These are phyloP conservation scores for Wickerhamiella siamensis DNA, from an alignment of 805 yeast genomes.

Conservation along the genomic window DNA sequence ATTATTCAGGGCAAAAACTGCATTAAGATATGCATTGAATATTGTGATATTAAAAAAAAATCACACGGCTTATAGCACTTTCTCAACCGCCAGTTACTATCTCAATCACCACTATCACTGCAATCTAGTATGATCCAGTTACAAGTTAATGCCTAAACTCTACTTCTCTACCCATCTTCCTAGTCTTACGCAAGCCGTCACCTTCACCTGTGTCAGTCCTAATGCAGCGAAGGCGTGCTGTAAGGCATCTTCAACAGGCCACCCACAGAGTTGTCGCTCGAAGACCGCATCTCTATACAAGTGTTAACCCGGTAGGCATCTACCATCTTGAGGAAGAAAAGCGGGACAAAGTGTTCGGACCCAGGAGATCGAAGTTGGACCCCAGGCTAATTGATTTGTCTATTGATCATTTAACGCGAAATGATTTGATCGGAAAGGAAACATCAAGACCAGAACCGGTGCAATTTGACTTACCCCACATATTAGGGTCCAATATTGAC, in stretches of 20 bases:
- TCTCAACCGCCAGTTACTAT: too few species aligned
- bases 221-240: not conserved
- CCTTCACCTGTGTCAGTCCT: too few species aligned
- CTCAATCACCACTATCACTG: too few species aligned
- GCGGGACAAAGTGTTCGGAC: slow-evolving; percentile 9
- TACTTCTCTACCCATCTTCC: too few species aligned
- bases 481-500: slow-evolving; percentile 62
- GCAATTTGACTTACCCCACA: slow-evolving; percentile 37
- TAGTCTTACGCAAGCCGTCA: too few species aligned
- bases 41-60: too few species aligned
- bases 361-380: not conserved
- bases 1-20: too few species aligned
- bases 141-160: too few species aligned
- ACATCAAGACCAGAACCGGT: slow-evolving; percentile 10
- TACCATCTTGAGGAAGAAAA: slow-evolving; percentile 18
- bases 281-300: not conserved
- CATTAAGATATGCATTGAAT: too few species aligned
- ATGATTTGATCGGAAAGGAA: slow-evolving; percentile 11
- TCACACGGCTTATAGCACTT: too few species aligned
- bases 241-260: not conserved
- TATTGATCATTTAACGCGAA: slow-evolving; percentile 9
- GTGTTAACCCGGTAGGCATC: slow-evolving; percentile 22
- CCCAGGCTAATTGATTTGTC: slow-evolving; percentile 6
- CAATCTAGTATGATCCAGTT: too few species aligned
- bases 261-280: too few species aligned